Evolutionary conservation across 441 rosid species (phyloP).

Genomic region (Caryocar brasiliense): DNA sequence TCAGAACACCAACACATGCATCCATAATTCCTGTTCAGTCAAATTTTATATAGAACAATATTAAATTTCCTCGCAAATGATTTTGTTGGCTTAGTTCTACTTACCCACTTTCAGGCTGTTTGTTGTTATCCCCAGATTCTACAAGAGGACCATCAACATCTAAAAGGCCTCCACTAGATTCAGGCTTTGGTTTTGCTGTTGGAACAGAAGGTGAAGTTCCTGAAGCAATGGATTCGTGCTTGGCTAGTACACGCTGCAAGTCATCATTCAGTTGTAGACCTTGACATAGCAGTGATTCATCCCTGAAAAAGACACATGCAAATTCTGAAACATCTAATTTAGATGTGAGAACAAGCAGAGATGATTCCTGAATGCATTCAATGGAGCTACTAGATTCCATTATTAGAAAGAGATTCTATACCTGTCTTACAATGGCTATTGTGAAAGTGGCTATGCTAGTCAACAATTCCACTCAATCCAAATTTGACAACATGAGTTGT

Average conservation of each 20-base stretch:
- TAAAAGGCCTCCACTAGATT: constrained; percentile 42
- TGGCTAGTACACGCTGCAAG: constrained; percentile 85
- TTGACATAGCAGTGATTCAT: constrained; percentile 81
- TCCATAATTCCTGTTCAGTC: too few species aligned
- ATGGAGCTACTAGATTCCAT: not conserved
- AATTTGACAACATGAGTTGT: not conserved
- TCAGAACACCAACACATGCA: too few species aligned
- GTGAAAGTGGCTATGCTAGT: not conserved
- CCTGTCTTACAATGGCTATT: not conserved
- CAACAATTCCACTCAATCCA: not conserved
- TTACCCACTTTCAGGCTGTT: constrained; percentile 46
- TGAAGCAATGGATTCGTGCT: constrained; percentile 75
- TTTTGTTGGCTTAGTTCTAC: constrained; percentile 3
- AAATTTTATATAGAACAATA: too few species aligned
- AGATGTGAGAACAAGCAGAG: not conserved
- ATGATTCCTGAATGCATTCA: not conserved
- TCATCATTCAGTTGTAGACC: constrained; percentile 92
- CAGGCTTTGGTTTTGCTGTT: constrained; percentile 43
- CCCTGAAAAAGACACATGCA: constrained; percentile 37
- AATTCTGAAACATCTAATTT: not conserved
- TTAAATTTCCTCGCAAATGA: too few species aligned
- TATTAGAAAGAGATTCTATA: not conserved
- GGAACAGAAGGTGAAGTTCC: constrained; percentile 42
- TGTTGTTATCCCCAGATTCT: constrained; percentile 57
- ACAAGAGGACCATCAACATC: constrained; percentile 58